Evolutionary conservation across 495 filamentous ascomycete genomes (phyloP), one percentile per base, ranked within the genome.

Genomic region (Pyronema omphalodes): DNA sequence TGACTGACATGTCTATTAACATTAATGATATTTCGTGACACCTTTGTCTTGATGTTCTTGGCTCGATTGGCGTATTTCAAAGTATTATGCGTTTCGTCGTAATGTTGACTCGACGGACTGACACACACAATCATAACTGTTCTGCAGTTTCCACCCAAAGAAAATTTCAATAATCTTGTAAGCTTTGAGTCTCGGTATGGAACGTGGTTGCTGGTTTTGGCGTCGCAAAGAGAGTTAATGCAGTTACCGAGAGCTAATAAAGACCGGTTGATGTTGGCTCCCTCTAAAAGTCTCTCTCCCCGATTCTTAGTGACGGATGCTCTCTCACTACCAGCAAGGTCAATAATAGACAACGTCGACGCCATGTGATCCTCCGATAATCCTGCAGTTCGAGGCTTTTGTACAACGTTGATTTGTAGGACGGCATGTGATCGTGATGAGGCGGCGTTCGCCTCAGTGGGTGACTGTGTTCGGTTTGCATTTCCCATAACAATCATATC

Each of bases 81-180:
- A 2, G 91, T 99, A 63, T 99, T 99, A 59, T 99, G 91, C 0
- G 91, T 99, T 64, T 99, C 91, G 64, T 99, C 91, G 64, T 93
- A 99, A 68, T 99, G 91, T 40, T 84, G 81, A 65, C 91, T 96
- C 7, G 88, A 94, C 11, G 91, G 91, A 62, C 87, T 94, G 50
- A 96, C 87, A 62, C 91, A 99, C 35, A 99, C 91, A 62, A 99
- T 99, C 91, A 99, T 99, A 61, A 99, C 91, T 9, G 91, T 99
- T 71, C 85, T 88, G 72, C 91, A 99, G 66, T 99, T 99, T 2
- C 91, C 91, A 44, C 91, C 91, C 1, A 99, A 75, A 1, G 88
- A 93, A 70, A 99, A 99, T 59, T 99, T 99, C 23, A 99, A 77
- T 0, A 99, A 72, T 41, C 91, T 83, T 1, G 91, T 99, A 47